These are phyloP conservation scores for Fraxinus albicans DNA, from an alignment of 305 asterid genomes.

Conservation along the genomic window DNA sequence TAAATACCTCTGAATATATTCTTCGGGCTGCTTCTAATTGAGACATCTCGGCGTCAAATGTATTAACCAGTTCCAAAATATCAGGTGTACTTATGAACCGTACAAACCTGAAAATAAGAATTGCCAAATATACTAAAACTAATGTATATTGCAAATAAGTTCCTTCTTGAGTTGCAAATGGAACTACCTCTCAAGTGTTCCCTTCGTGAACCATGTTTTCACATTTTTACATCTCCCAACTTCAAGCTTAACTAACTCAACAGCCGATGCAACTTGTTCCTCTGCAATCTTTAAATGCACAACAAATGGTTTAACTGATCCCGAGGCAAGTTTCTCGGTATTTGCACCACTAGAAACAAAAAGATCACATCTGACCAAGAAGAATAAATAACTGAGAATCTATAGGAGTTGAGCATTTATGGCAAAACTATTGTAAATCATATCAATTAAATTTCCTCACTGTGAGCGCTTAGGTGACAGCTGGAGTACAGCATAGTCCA, in stretches of 20 bases:
- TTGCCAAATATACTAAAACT: slow-evolving; percentile 13
- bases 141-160: slow-evolving; percentile 7
- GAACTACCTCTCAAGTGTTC: slow-evolving; percentile 85
- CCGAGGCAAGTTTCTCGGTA: slow-evolving; percentile 87
- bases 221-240: slow-evolving; percentile 56
- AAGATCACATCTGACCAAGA: slow-evolving; percentile 70
- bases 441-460: slow-evolving; percentile 37
- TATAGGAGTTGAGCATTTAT: neutral
- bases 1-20: slow-evolving; percentile 69
- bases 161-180: slow-evolving; percentile 15
- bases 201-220: slow-evolving; percentile 87
- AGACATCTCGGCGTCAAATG: slow-evolving; percentile 79
- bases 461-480: slow-evolving; percentile 79
- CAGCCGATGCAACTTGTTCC: slow-evolving; percentile 69
- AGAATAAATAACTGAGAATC: slow-evolving; percentile 10
- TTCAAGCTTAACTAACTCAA: slow-evolving; percentile 77
- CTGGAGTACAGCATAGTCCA: slow-evolving; percentile 85
- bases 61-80: slow-evolving; percentile 70
- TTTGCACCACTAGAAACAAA: slow-evolving; percentile 66
- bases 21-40: slow-evolving; percentile 89
- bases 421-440: slow-evolving; percentile 11
- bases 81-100: slow-evolving; percentile 92
- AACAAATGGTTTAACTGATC: slow-evolving; percentile 80
- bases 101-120: slow-evolving; percentile 61
- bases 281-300: slow-evolving; percentile 73